phyloP scores from a whole-genome alignment of 129 eudicot species.

The Erigeron canadensis region DNA sequence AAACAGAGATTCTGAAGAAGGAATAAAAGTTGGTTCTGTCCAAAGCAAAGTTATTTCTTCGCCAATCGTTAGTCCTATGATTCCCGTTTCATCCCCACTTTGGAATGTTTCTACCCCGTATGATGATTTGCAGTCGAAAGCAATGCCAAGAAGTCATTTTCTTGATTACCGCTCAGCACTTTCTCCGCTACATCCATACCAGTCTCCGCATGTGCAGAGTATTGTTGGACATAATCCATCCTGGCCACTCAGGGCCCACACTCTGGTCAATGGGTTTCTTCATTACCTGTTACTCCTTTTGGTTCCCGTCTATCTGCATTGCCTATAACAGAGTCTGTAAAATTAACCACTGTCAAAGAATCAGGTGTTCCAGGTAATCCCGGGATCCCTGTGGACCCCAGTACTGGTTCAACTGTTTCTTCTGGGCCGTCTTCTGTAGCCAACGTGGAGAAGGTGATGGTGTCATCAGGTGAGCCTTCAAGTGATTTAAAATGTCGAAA shows the following conservation, averaged over 20 bases:
- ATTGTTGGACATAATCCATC: slow-evolving; percentile 57
- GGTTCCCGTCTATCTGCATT: slow-evolving; percentile 44
- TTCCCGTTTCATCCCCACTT: slow-evolving; percentile 83
- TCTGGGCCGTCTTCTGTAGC: slow-evolving; percentile 32
- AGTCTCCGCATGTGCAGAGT: slow-evolving; percentile 45
- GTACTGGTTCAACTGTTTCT: slow-evolving; percentile 32
- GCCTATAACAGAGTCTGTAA: slow-evolving; percentile 59
- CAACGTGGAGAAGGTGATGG: slow-evolving; percentile 30
- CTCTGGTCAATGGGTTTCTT: slow-evolving; percentile 75
- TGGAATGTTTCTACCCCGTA: slow-evolving; percentile 75
- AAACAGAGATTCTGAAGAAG: slow-evolving; percentile 46
- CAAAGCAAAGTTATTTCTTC: slow-evolving; percentile 52
- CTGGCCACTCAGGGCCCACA: slow-evolving; percentile 72
- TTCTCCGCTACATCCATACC: slow-evolving; percentile 69
- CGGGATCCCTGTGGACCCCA: slow-evolving; percentile 32
- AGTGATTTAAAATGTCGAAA: slow-evolving; percentile 61
- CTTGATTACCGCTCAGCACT: slow-evolving; percentile 53
- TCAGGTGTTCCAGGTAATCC: slow-evolving; percentile 35
- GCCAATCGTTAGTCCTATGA: slow-evolving; percentile 48
- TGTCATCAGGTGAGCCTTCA: slow-evolving; percentile 42
- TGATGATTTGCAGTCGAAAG: slow-evolving; percentile 47
- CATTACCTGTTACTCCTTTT: slow-evolving; percentile 60
- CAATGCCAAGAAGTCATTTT: slow-evolving; percentile 43
- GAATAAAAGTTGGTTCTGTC: slow-evolving; percentile 39
- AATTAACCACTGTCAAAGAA: slow-evolving; percentile 61